Evolutionary conservation across 345 rosid genomes (phyloP), one percentile per base, ranked within the genome.

Genomic region (Xanthoceras sorbifolium): DNA sequence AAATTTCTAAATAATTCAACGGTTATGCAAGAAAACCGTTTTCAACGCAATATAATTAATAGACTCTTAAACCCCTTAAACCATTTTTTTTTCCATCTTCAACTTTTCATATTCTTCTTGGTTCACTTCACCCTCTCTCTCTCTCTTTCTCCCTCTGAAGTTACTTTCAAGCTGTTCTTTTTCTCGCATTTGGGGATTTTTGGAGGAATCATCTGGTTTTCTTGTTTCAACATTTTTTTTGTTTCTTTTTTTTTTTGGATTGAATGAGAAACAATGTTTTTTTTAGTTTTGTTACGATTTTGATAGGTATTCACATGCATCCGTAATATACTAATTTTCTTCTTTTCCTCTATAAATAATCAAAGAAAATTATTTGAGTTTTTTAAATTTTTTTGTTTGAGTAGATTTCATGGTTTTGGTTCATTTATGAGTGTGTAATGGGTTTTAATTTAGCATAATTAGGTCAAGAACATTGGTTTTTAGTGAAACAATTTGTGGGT

Each of bases 61-160:
- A 22, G 17, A 17, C 34, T 44, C 68, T 36, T 28, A 54, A 63
- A 52, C 71, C 54, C 29, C 20, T 34, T 63, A 54, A 54, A 44
- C 71, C n/a, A 31, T n/a, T 64, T 17, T n/a, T n/a, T n/a, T 15
- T 34, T 65, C 69, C 38, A 12, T 34, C 38, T 7, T 15, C n/a
- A n/a, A 25, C 23, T 15, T 26, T 67, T 67, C 78, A 65, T 75
- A 40, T 26, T 60, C 6, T 17, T 42, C 3, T 60, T 54, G 9
- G 5, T 18, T 12, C 26, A 1, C 28, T 26, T 2, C 38, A 14
- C 28, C 23, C 38, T 70, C n/a, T 20, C 54, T 50, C 60, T 62
- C 67, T 46, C n/a, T n/a, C n/a, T n/a, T n/a, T n/a, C n/a, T n/a
- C n/a, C n/a, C 46, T 52, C 72, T 38, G 40, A 50, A 76, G 74